Conservation (phyloP, 345 rosid species). For the Eucalyptus fibrosa region DNA sequence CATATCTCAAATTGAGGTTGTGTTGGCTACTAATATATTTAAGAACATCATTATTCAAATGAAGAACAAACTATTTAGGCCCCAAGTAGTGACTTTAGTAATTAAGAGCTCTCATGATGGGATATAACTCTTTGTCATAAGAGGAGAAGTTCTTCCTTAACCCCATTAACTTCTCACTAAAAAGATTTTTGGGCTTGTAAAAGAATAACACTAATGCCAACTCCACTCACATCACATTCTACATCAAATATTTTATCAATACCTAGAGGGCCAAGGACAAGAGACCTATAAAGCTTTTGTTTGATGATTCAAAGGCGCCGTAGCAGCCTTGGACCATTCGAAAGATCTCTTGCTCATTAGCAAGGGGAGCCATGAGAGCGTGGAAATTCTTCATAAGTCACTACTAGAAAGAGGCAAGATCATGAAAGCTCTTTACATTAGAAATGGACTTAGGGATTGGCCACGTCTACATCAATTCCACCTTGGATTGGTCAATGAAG, state of each 20-base stretch:
- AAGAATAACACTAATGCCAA: not conserved
- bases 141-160: not conserved
- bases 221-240: not conserved
- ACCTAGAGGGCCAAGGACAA: not conserved
- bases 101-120: not conserved
- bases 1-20: not conserved
- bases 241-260: not conserved
- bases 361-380: not conserved
- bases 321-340: not conserved
- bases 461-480: not conserved
- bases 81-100: not conserved
- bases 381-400: not conserved
- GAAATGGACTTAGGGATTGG: not conserved
- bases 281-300: not conserved
- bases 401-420: not conserved
- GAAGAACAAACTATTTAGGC: not conserved
- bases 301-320: not conserved
- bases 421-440: not conserved
- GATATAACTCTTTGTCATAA: not conserved
- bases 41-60: not conserved
- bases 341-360: not conserved
- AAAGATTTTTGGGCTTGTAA: not conserved
- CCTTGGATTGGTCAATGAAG: not conserved
- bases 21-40: not conserved
- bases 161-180: accelerated